Evolutionary conservation across 2,329 filamentous ascomycete genomes (phyloP), one percentile per base, ranked within the genome.

Genomic region (Albophoma yamanashiensis): DNA sequence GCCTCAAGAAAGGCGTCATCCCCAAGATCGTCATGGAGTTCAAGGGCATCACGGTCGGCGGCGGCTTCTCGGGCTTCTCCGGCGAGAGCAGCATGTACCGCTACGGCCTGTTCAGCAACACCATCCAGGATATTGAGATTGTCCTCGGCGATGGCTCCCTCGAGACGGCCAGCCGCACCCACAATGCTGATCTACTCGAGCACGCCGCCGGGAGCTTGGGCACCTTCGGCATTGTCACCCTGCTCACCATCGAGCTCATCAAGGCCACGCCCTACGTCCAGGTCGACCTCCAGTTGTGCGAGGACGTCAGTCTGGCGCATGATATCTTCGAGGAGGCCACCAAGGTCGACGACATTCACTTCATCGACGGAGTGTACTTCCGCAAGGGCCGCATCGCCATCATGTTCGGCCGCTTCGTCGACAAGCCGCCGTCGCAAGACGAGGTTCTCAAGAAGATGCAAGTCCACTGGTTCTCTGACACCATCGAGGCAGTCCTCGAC

Each of bases 21-120:
- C 81, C 82, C 4, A 80, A 79, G 3, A 81, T 85, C 9, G 80
- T 84, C 14, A 82, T 82, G 76, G 82, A 84, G 63, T 85, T 84
- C 64, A 81, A 80, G 22, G 82, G 81, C 27, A 85, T 84, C 64
- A 85, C 82, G 3, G 80, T 78, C n/a, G 82, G 82, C 20, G 82
- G 82, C 11, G 81, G 79, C 2, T 84, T 78, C 67, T 78, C 80
- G 8, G 82, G 82, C 11, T 82, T 80, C 27, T 77, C 79, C 12
- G 82, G 80, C 17, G 82, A 85, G 67, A 82, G 79, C 67, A 81
- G 77, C 65, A 81, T 78, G 52, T 85, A 83, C 72, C 79, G 78
- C 61, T 77, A 82, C 65, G 82, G 82, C 8, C 79, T 82, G 67
- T 84, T 84, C 67, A 79, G 82, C 65, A 74, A 74, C 22, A 82